A percentile compares a stretch with the other conserved stretches of the same genome.
Conservation (phyloP, 177 flowering plant genomes). For the Vitis hybrid region DNA sequence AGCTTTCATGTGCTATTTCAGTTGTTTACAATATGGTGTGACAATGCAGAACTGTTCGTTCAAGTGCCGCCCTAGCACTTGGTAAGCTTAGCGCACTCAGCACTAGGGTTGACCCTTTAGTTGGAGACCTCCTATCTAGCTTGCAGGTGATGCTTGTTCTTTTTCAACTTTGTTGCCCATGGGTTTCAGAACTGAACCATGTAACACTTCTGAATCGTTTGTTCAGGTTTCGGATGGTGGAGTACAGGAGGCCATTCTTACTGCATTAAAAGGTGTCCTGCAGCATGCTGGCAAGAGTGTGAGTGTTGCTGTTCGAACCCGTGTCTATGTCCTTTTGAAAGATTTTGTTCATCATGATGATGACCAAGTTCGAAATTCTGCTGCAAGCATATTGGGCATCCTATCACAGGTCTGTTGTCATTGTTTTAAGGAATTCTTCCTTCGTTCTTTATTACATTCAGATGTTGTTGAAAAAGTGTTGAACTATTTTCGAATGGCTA, state of each 20-base stretch:
- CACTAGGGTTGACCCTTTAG: slow-evolving; percentile 93
- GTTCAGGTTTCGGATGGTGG: slow-evolving; percentile 82
- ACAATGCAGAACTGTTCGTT: slow-evolving; percentile 78
- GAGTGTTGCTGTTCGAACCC: slow-evolving; percentile 57
- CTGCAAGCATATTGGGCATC: slow-evolving; percentile 81
- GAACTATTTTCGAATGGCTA: too few species aligned
- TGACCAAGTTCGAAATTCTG: slow-evolving; percentile 72
- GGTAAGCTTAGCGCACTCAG: slow-evolving; percentile 99
- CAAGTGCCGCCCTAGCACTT: slow-evolving; percentile 94
- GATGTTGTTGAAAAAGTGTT: too few species aligned
- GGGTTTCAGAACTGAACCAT: slow-evolving; percentile 2
- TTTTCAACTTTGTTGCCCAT: neutral
- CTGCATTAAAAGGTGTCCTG: slow-evolving; percentile 85
- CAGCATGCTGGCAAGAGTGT: slow-evolving; percentile 95
- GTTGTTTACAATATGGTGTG: slow-evolving; percentile 10
- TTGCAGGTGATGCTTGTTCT: slow-evolving; percentile 66
- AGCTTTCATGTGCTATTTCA: neutral
- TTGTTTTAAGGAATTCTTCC: neutral
- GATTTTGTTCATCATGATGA: slow-evolving; percentile 73
- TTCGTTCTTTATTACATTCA: too few species aligned
- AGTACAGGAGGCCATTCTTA: slow-evolving; percentile 77
- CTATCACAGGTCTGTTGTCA: slow-evolving; percentile 63
- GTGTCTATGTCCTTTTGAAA: slow-evolving; percentile 50
- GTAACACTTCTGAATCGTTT: neutral
- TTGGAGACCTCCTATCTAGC: slow-evolving; percentile 79